Evolutionary conservation across 371 early-diverging fungal genomes (phyloP).

Genomic region (Mucor mucedo): DNA sequence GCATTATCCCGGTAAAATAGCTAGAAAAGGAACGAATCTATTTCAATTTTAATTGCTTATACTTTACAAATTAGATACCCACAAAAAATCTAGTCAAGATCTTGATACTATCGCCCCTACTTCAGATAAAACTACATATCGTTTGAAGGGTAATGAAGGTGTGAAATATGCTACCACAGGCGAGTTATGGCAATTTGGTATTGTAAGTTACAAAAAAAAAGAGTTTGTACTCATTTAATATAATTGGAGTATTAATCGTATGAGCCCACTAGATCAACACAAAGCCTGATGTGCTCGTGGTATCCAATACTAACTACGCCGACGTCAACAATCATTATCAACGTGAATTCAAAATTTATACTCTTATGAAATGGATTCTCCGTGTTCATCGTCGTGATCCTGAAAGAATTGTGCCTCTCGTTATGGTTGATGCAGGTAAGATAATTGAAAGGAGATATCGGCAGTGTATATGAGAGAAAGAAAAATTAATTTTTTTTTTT

Average conservation of each 20-base stretch:
- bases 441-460: not conserved
- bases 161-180: constrained; percentile 27
- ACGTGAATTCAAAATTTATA: constrained; percentile 51
- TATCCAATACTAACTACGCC: constrained; percentile 38
- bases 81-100: constrained; percentile 18
- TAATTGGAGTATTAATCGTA: not conserved
- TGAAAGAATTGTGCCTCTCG: constrained; percentile 32
- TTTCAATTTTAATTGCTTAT: not conserved
- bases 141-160: constrained; percentile 21
- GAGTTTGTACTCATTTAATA: not conserved
- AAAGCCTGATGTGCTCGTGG: constrained; percentile 53
- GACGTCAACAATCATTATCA: constrained; percentile 43
- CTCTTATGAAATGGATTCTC: constrained; percentile 55
- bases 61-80: constrained; percentile 24
- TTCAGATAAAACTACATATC: constrained; percentile 35
- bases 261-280: constrained; percentile 37
- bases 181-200: constrained; percentile 40
- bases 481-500: not conserved
- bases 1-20: constrained; percentile 29
- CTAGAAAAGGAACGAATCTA: not conserved
- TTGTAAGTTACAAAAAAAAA: constrained; percentile 26
- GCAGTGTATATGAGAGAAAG: not conserved
- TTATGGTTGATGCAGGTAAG: constrained; percentile 56
- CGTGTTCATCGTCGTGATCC: constrained; percentile 52
- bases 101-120: constrained; percentile 46